Percentiles rank a stretch among this genome's conserved stretches.
These are phyloP conservation scores for Lolium multiflorum DNA, from an alignment of 176 grass and related monocot genomes.

Conservation along the genomic window DNA sequence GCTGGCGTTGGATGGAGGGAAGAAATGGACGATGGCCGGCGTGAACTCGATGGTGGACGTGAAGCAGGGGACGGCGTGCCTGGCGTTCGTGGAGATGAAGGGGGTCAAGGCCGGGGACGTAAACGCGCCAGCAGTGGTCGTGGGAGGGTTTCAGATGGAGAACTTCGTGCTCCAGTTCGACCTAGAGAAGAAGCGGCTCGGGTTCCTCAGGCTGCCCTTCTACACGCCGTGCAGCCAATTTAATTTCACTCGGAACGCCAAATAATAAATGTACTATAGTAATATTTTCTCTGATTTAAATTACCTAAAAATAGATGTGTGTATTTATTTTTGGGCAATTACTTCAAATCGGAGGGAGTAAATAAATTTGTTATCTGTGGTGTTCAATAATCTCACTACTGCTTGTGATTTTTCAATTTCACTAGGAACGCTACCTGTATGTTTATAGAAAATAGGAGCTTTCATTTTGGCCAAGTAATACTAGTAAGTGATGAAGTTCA, in stretches of 20 bases:
- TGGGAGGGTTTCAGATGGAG: conserved; percentile 64
- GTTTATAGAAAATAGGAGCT: too few species aligned
- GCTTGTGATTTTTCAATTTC: too few species aligned
- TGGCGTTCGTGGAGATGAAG: conserved; percentile 46
- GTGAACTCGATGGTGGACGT: conserved; percentile 46
- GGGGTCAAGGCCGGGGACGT: conserved; percentile 23
- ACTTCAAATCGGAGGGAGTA: too few species aligned
- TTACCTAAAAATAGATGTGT: too few species aligned
- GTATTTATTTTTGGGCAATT: too few species aligned
- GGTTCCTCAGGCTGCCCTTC: conserved; percentile 19
- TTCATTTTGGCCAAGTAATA: too few species aligned
- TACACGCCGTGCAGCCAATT: conserved; percentile 23
- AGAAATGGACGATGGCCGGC: conserved; percentile 42
- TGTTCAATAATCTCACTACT: too few species aligned
- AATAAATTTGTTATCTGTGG: too few species aligned
- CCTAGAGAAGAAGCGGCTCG: conserved; percentile 44
- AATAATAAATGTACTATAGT: too few species aligned
- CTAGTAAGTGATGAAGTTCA: too few species aligned
- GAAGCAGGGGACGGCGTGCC: conserved; percentile 21
- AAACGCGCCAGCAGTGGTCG: conserved; percentile 39
- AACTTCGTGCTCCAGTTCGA: conserved; percentile 61
- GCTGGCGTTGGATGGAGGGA: conserved; percentile 30
- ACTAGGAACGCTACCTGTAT: too few species aligned
- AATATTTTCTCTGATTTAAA: too few species aligned
- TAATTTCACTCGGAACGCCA: conserved; percentile 23